Percentiles rank a stretch among this genome's conserved stretches.
Evolutionary conservation across 169 alveolate species (phyloP).

Genomic region (Plasmodium adleri): DNA sequence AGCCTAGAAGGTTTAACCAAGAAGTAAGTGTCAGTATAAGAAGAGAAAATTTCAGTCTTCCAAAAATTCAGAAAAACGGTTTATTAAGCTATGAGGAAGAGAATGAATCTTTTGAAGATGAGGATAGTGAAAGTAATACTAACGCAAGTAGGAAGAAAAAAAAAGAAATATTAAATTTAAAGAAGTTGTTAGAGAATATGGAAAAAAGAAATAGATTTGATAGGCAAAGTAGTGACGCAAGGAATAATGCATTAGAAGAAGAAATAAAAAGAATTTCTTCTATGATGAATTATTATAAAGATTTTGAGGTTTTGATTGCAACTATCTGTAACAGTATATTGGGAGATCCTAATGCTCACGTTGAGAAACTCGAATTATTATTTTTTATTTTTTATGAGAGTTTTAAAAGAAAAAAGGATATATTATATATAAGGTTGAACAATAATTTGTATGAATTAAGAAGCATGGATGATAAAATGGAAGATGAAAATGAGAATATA

Average conservation of each 20-base stretch:
- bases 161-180: slow-evolving; percentile 29
- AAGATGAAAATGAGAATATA: neutral
- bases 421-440: neutral
- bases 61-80: slow-evolving; percentile 53
- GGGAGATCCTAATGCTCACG: slow-evolving; percentile 25
- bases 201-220: neutral
- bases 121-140: neutral
- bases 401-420: slow-evolving; percentile 4
- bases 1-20: slow-evolving; percentile 22
- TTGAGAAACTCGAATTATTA: slow-evolving; percentile 36
- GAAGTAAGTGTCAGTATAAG: slow-evolving; percentile 12
- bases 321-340: slow-evolving; percentile 33
- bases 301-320: slow-evolving; percentile 34
- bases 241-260: slow-evolving; percentile 14
- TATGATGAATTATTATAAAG: slow-evolving; percentile 32
- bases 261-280: slow-evolving; percentile 26
- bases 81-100: slow-evolving; percentile 34
- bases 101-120: neutral
- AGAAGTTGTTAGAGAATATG: slow-evolving; percentile 30
- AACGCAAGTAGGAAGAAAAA: slow-evolving; percentile 22
- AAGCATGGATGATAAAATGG: neutral
- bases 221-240: neutral
- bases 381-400: slow-evolving; percentile 54
- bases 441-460: no score
- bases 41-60: slow-evolving; percentile 41